A percentile compares a stretch with the other conserved stretches of the same genome.
phyloP scores from a whole-genome alignment of 805 yeast species.

The Yamadazyma sp. region DNA sequence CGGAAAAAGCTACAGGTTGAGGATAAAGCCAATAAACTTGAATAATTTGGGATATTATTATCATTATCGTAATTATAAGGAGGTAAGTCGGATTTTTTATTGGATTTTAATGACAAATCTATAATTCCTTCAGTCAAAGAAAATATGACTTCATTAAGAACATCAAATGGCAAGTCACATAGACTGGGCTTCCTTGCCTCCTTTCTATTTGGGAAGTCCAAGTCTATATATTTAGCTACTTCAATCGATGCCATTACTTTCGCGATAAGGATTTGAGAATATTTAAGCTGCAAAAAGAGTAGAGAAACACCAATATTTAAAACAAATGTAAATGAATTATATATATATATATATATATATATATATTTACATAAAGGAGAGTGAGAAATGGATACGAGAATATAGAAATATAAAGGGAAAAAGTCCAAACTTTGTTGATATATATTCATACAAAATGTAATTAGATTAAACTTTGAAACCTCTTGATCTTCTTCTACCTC shows the following conservation, averaged over 20 bases:
- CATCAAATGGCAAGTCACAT: constrained; percentile 16
- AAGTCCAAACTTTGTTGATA: no score
- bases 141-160: constrained; percentile 14
- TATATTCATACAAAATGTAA: no score
- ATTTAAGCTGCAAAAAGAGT: no score
- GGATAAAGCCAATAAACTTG: constrained; percentile 17
- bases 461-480: constrained; percentile 98
- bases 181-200: no score
- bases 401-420: no score
- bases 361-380: no score
- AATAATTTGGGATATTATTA: constrained; percentile 8
- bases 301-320: no score
- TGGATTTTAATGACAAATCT: neutral
- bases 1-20: constrained; percentile 24
- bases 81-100: constrained; percentile 1
- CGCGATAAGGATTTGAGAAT: no score
- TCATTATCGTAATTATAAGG: constrained; percentile 10
- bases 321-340: no score
- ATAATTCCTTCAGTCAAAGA: constrained; percentile 13
- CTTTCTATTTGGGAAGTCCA: no score
- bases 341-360: no score
- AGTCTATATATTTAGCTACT: neutral
- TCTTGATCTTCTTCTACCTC: constrained; percentile 99
- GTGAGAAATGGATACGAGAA: no score
- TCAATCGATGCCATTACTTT: neutral